Base-by-base conservation (phyloP, 257 asterid genomes). In the Schizonepeta tenuifolia region DNA sequence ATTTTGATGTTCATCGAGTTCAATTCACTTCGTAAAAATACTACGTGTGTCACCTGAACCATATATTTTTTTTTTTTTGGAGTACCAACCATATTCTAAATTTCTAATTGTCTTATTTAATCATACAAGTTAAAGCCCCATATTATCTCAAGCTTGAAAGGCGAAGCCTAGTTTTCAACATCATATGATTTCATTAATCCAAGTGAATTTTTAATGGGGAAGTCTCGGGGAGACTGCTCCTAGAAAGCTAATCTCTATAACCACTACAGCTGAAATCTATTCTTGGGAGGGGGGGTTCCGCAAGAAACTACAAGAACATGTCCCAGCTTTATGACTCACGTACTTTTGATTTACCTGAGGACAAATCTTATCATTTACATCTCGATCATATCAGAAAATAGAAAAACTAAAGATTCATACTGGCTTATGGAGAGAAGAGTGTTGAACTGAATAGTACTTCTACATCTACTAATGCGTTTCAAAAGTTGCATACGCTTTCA, bases 401-500 rank as follows among this genome's bases (percentile, higher is more conserved):
- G 33, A 28, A 56, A 55, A 7, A 20, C 46, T 15, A 41, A n/a
- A 11, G 8, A 54, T 38, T 36, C 26, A 53, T 33, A 36, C 36
- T 53, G 24, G 40, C 2, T 20, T n/a, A n/a, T n/a, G n/a, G n/a
- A n/a, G n/a, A n/a, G n/a, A n/a, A 38, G 41, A 69, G 55, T 26
- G 28, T 24, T 56, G 56, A 70, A 40, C 9, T 55, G 65, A 55
- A 13, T 24, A 55, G 7, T 15, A 17, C 44, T 55, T 14, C 9
- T 56, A 43, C 55, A 70, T 55, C 55, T 26, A 70, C 20, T 3
- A 6, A 21, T n/a, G 14, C 33, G 41, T 43, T 55, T 46, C 75
- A 28, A 55, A 70, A 18, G 22, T 15, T 60, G 49, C 15, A 59
- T 22, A n/a, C n/a, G 66, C 44, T 38, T 41, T 41, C 18, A 41